Percentiles rank a stretch among this genome's conserved stretches.
Conservation (phyloP, 495 filamentous ascomycete species). For the Trypethelium eluteriae region DNA sequence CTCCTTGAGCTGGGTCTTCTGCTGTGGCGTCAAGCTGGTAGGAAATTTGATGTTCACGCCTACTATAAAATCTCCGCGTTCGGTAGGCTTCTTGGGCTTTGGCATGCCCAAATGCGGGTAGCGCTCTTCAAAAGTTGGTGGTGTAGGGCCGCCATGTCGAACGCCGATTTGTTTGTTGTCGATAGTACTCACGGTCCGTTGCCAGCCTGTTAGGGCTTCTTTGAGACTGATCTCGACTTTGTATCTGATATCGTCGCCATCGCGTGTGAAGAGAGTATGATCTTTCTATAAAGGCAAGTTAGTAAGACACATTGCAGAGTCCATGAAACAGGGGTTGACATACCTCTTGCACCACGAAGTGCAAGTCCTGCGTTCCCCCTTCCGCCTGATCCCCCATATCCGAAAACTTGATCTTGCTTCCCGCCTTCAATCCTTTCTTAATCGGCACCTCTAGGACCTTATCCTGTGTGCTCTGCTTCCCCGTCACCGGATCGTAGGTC, state of each 20-base stretch:
- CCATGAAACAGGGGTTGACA: conserved; percentile 29
- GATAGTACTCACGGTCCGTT: conserved; percentile 82
- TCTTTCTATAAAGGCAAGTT: conserved; percentile 54
- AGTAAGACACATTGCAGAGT: background rate
- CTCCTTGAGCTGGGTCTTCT: conserved; percentile 72
- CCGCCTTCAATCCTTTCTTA: conserved; percentile 88
- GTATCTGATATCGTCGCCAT: conserved; percentile 75
- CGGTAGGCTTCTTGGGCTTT: conserved; percentile 73
- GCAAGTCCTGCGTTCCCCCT: conserved; percentile 91
- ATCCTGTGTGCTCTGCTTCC: conserved; percentile 77
- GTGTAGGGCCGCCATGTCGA: conserved; percentile 71
- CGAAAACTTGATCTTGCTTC: conserved; percentile 95
- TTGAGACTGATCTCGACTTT: conserved; percentile 79
- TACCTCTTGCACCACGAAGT: conserved; percentile 92
- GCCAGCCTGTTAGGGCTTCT: conserved; percentile 94
- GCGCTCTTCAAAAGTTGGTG: conserved; percentile 68
- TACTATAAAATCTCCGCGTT: conserved; percentile 83
- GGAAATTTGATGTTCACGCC: conserved; percentile 89
- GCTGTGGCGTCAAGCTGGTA: conserved; percentile 56
- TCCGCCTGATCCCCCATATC: conserved; percentile 95
- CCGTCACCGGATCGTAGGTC: conserved; percentile 69
- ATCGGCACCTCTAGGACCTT: conserved; percentile 87
- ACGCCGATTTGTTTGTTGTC: conserved; percentile 77
- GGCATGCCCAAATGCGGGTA: conserved; percentile 88
- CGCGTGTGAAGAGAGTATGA: conserved; percentile 71